These are phyloP conservation scores for Nitzschia sp. DNA, from an alignment of 108 stramenopile species.

Conservation along the genomic window DNA sequence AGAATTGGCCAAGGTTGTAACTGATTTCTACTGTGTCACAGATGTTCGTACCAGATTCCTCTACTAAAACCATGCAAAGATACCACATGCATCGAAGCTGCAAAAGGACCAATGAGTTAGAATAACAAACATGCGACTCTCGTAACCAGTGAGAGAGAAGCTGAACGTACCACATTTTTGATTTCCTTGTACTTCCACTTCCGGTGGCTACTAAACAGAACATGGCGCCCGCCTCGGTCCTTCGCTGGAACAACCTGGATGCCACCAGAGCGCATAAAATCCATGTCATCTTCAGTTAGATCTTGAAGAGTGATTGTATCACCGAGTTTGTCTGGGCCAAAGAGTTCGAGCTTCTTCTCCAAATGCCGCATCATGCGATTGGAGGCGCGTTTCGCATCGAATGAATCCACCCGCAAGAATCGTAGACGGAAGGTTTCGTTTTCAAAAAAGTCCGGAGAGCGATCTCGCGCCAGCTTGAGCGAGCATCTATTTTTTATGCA, in stretches of 20 bases:
- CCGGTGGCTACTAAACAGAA: neutral
- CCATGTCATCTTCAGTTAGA: slow-evolving; percentile 22
- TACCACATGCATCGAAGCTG: slow-evolving; percentile 9
- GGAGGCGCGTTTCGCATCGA: slow-evolving; percentile 8
- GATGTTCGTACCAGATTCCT: neutral
- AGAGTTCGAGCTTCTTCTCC: slow-evolving; percentile 17
- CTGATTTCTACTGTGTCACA: slow-evolving; percentile 6
- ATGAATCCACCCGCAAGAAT: slow-evolving; percentile 19
- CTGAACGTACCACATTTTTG: slow-evolving; percentile 11
- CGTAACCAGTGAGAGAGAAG: neutral
- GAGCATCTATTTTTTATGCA: neutral
- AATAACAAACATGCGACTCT: neutral
- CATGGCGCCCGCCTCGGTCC: slow-evolving; percentile 5
- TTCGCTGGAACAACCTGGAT: slow-evolving; percentile 9
- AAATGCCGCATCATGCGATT: neutral
- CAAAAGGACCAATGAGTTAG: too few species aligned
- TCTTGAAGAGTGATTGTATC: slow-evolving; percentile 5
- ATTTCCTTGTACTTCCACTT: neutral
- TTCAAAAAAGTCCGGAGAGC: neutral
- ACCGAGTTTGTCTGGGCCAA: slow-evolving; percentile 17
- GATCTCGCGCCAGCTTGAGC: neutral
- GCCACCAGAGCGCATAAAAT: neutral
- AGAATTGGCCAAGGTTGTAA: slow-evolving; percentile 3
- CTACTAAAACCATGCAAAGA: neutral
- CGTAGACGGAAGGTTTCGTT: slow-evolving; percentile 1